phyloP scores from a whole-genome alignment of 1,284 basidiomycete species.

The Ganoderma lucidum region DNA sequence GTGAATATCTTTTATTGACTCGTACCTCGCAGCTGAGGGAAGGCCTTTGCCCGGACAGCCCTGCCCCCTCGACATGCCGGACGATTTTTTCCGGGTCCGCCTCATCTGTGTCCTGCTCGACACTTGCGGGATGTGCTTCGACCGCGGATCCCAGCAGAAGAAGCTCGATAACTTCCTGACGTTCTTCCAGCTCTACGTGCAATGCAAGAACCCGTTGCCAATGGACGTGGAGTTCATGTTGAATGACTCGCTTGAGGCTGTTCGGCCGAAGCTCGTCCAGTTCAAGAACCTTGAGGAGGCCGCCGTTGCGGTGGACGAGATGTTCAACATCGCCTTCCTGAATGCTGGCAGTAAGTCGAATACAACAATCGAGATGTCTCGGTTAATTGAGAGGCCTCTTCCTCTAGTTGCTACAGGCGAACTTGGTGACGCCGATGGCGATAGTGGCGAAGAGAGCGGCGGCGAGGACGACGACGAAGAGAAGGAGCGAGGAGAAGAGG shows the following conservation, averaged over 20 bases:
- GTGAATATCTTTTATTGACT: conserved; percentile 24
- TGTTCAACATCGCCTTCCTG: conserved; percentile 76
- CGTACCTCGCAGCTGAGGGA: conserved; percentile 72
- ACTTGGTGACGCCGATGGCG: conserved; percentile 46
- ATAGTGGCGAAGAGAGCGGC: conserved; percentile 77
- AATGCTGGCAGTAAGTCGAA: conserved; percentile 58
- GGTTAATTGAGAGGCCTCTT: not conserved
- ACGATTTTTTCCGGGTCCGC: conserved; percentile 96
- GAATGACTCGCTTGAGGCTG: conserved; percentile 91
- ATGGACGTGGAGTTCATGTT: conserved; percentile 99
- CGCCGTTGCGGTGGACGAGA: conserved; percentile 87
- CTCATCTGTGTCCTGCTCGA: conserved; percentile 93
- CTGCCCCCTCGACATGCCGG: conserved; percentile 86
- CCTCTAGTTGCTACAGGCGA: conserved; percentile 51
- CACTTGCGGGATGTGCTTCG: conserved; percentile 98
- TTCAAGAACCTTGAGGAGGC: conserved; percentile 86
- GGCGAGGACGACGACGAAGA: conserved; percentile 59
- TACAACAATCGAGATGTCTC: too few relatives aligned
- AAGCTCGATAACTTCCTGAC: conserved; percentile 93
- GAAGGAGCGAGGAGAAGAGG: conserved; percentile 59
- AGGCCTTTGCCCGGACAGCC: conserved; percentile 85
- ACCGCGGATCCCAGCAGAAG: conserved; percentile 88
- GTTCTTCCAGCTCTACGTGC: conserved; percentile 91
- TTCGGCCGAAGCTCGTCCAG: conserved; percentile 78
- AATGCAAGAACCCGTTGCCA: conserved; percentile 87